Percentiles rank a stretch among this genome's conserved stretches.
phyloP scores from a whole-genome alignment of 2,329 filamentous ascomycete genomes.

The Exophiala lecanii-corni region DNA sequence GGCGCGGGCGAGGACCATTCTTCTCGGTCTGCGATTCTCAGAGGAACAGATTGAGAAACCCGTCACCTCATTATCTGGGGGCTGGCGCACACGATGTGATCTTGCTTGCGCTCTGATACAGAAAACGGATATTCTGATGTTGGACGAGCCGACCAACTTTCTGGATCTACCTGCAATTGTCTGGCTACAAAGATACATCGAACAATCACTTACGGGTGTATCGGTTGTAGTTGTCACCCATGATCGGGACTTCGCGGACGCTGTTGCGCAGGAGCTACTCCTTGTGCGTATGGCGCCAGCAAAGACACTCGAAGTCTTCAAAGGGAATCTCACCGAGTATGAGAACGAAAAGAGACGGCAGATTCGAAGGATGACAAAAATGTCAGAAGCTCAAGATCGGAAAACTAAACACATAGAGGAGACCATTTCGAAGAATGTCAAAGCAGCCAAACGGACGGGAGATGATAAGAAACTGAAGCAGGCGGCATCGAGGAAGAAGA shows the following conservation, averaged over 20 bases:
- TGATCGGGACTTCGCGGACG: slow-evolving; percentile 74
- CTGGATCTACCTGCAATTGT: slow-evolving; percentile 77
- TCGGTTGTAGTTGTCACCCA: slow-evolving; percentile 72
- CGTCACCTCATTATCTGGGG: slow-evolving; percentile 60
- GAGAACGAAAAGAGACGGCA: slow-evolving; percentile 58
- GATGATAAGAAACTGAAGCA: slow-evolving; percentile 84
- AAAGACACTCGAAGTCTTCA: slow-evolving; percentile 66
- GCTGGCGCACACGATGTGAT: slow-evolving; percentile 67
- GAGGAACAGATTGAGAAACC: slow-evolving; percentile 21
- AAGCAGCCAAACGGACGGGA: slow-evolving; percentile 68
- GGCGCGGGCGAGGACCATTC: slow-evolving; percentile 20
- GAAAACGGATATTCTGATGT: slow-evolving; percentile 69
- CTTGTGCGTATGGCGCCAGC: slow-evolving; percentile 59
- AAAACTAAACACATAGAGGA: slow-evolving; percentile 77
- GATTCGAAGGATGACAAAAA: slow-evolving; percentile 62
- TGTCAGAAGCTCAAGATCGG: slow-evolving; percentile 78
- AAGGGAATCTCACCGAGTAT: slow-evolving; percentile 68
- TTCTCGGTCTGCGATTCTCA: slow-evolving; percentile 23
- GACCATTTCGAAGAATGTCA: slow-evolving; percentile 69
- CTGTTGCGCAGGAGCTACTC: slow-evolving; percentile 70
- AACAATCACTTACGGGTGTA: slow-evolving; percentile 51
- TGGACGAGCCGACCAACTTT: slow-evolving; percentile 86
- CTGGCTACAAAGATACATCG: slow-evolving; percentile 73
- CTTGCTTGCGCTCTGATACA: slow-evolving; percentile 65
- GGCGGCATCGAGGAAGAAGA: slow-evolving; percentile 78